Evolutionary conservation across 768 basidiomycete species (phyloP), one percentile per base, ranked within the genome.

Genomic region (Auricularia sp.): DNA sequence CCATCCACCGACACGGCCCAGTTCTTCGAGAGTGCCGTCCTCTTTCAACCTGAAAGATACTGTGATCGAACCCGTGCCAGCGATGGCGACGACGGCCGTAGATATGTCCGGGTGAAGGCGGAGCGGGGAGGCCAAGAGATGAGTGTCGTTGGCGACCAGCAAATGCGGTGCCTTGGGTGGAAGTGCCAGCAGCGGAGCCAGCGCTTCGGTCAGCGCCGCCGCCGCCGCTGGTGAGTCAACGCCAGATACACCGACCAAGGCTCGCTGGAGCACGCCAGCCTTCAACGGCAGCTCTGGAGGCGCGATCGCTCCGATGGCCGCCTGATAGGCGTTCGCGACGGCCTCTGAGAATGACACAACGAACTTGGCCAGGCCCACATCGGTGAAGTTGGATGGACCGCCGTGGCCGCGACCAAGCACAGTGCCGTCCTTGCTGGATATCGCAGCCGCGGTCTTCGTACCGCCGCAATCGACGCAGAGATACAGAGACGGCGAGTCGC

Each of bases 401-500:
- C 85, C 85, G 18, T 78, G 73, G 1, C 84, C 90, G 54, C 87
- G 85, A 1, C 86, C 87, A 54, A 91, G 65, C 68, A 91, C 81
- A 3, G 76, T 74, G 67, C 91, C 88, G 2, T 78, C 67, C 21
- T 71, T 68, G 71, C 86, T 79, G 66, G 80, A 79, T 72, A 95
- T 83, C 65, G 83, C 89, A 5, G 83, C 89, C 34, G 87, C 83
- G 10, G 93, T 93, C 77, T 95, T 96, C 54, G 90, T 90, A 23
- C 91, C 93, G 36, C 93, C 93, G 66, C 91, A 93, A 74, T 93
- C 91, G 67, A 90, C 87, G 70, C 87, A 92, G 67, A 93, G 85
- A 71, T 83, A 89, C 69, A 90, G 67, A 10, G 66, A 60, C 5
- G 63, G 39, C 36, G 61, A n/a, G 10, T 59, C 56, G 56, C 29